Base-by-base conservation (phyloP, 1,284 basidiomycete species). In the Neotropicomus parvogracilis region DNA sequence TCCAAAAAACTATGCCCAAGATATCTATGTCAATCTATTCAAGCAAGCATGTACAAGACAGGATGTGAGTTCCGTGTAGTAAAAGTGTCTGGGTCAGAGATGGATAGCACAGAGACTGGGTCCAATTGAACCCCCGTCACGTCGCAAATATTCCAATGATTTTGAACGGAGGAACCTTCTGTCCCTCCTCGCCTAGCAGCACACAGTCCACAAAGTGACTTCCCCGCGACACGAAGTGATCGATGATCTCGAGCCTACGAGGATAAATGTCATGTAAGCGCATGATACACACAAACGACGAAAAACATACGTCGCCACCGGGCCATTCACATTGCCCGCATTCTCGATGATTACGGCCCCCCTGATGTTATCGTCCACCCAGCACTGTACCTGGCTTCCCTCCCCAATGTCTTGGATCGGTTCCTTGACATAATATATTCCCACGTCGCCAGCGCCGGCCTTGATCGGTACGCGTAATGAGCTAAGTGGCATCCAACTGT, bases 181-280 rank as follows among this genome's bases (percentile, higher is more conserved):
- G 71, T 4, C 90, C 91, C 65, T 91, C 90, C 53, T 89, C 85
- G 13, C 92, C 92, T 54, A 84, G 58, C 42, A 94, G 67, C 61
- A 81, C 67, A 62, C 91, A 95, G 64, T 95, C 91, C 48, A 94
- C 86, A 61, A 77, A 95, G 65, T 95, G 93, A 40, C 84, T 81
- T 6, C 92, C 92, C 24, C 79, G 70, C 14, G 78, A 61, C 20
- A 95, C 92, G 50, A 70, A 77, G 48, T 79, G 80, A 68, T 95
- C 92, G 56, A 95, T 95, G 39, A 90, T 73, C 52, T 76, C 75
- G 53, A 92, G 68, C 46, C 88, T 90, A 33, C n/a, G 9, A 49
- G 10, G 4, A 9, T 1, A n/a, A n/a, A 19, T 19, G 16, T 6
- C 14, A n/a, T 20, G 40, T 54, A 24, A 60, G 51, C 28, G 20